Conservation (phyloP, 78 protist genomes). For the Pigoraptor vietnamica region DNA sequence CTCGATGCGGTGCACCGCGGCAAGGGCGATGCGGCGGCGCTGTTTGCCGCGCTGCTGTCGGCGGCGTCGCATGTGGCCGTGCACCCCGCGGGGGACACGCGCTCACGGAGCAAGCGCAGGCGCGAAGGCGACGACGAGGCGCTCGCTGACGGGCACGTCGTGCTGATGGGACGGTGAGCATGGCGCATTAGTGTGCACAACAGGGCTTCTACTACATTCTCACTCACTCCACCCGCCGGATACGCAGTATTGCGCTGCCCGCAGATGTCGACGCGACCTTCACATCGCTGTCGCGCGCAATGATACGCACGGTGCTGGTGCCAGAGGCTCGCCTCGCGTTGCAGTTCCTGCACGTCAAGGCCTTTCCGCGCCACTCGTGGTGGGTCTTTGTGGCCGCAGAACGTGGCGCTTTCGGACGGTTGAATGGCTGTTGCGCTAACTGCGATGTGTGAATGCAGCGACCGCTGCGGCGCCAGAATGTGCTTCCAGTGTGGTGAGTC, state of each 20-base stretch:
- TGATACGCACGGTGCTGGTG: background rate
- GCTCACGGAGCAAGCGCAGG: too few species aligned
- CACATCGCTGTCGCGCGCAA: background rate
- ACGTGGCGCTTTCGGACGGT: too few species aligned
- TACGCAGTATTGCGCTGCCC: too few species aligned
- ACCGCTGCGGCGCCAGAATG: background rate
- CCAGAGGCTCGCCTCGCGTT: background rate
- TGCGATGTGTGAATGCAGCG: background rate
- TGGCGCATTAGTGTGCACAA: too few species aligned
- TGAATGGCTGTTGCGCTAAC: background rate
- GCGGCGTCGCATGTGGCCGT: background rate
- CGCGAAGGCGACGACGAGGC: too few species aligned
- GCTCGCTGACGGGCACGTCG: too few species aligned
- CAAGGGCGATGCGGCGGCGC: background rate
- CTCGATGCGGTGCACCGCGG: background rate
- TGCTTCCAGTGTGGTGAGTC: constrained; percentile 5
- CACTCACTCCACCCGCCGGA: too few species aligned
- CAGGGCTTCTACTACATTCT: too few species aligned
- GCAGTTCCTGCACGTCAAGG: background rate
- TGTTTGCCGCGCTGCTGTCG: background rate
- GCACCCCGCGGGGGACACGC: too few species aligned
- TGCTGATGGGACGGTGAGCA: too few species aligned
- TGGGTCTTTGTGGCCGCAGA: too few species aligned
- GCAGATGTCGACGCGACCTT: too few species aligned
- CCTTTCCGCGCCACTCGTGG: background rate